Evolutionary conservation across 2,329 filamentous ascomycete genomes (phyloP), one percentile per base, ranked within the genome.

Genomic region (Fusarium tupiense): DNA sequence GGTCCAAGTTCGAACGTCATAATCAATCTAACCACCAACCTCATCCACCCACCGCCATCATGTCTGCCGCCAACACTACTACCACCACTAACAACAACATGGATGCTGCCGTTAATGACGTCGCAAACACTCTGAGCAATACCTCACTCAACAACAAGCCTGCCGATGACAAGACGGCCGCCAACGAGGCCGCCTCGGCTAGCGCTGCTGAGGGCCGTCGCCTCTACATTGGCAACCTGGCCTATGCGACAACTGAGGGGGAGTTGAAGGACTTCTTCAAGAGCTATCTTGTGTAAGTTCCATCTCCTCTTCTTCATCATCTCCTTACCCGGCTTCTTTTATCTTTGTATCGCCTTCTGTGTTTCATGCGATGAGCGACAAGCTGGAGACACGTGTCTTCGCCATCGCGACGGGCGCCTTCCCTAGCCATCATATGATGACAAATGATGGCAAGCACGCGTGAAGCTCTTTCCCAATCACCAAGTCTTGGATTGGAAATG

Each of bases 211-310:
- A 99, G 90, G 96, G 96, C 86, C 94, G 96, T 89, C 94, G 96
- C 89, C 93, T 99, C 82, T 99, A 99, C 89, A 98, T 99, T 89
- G 96, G 96, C 90, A 99, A 99, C 91, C 94, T 99, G 91, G 96
- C 96, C 83, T 99, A 99, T 87, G 95, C 96, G 92, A 98, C 96
- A 92, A 98, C 95, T 86, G 96, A 98, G 94, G 96, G 94, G 93
- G 95, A 98, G 92, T 94, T 99, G 91, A 98, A 97, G 91, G 94
- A 96, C 82, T 99, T 99, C 91, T 99, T 99, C 93, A 96, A 96
- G 91, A 94, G 92, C 87, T 98, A 98, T 91, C 93, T 96, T 89
- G 94, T 99, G 96, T 99, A 91, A 91, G 96, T 94, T 56, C 53
- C 49, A 56, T 67, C 56, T 61, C 52, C 29, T 53, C 47, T 59